Conservation (phyloP, 2,329 filamentous ascomycete species). For the Colletotrichum echinochloae region DNA sequence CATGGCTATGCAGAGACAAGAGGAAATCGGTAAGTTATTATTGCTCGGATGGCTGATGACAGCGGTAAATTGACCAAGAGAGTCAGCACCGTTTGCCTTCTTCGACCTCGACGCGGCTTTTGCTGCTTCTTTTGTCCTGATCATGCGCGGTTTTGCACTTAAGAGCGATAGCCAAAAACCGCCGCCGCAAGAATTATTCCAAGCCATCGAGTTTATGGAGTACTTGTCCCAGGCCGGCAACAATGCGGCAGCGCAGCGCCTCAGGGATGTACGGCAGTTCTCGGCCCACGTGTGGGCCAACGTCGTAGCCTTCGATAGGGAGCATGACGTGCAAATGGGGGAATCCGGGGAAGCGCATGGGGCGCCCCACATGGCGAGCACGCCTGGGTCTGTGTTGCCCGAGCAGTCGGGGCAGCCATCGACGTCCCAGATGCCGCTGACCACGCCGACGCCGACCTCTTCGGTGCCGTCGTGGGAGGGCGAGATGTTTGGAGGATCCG, state of each 20-base stretch:
- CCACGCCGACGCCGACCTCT: conserved; percentile 29
- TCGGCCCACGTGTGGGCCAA: conserved; percentile 46
- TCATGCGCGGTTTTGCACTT: conserved; percentile 47
- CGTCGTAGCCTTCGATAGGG: conserved; percentile 36
- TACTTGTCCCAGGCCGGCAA: conserved; percentile 45
- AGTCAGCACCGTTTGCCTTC: conserved; percentile 45
- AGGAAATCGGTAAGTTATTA: conserved; percentile 42
- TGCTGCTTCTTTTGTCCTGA: conserved; percentile 46
- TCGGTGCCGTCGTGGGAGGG: conserved; percentile 38
- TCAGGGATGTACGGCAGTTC: conserved; percentile 46
- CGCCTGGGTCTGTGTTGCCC: neutral
- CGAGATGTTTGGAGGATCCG: conserved; percentile 32
- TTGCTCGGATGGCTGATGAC: neutral
- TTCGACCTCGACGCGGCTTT: conserved; percentile 48
- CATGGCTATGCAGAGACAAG: conserved; percentile 42
- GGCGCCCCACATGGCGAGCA: conserved; percentile 7
- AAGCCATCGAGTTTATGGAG: conserved; percentile 44
- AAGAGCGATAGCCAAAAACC: conserved; percentile 41
- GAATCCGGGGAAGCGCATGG: conserved; percentile 41
- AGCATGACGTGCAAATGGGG: conserved; percentile 34
- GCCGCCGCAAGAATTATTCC: conserved; percentile 44
- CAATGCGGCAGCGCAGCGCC: conserved; percentile 43
- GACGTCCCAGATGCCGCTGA: conserved; percentile 18
- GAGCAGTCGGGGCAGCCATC: conserved; percentile 14
- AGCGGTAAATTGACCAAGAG: neutral